Conservation (phyloP, 139 green algal genomes). For the Astrephomene gubernaculifera region DNA sequence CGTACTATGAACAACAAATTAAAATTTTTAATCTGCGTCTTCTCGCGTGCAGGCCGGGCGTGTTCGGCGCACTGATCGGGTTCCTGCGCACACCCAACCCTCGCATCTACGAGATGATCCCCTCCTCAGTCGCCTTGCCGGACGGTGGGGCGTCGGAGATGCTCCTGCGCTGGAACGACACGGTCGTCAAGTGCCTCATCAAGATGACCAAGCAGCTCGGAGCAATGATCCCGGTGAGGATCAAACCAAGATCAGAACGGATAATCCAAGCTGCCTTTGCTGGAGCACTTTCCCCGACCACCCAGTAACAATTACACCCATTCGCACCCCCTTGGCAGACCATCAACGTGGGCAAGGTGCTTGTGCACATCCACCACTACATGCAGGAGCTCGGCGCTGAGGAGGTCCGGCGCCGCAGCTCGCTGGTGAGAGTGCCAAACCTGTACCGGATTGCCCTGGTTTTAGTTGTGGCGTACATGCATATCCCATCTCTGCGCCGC, state of each 20-base stretch:
- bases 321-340: no score
- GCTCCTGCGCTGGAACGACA: slow-evolving; percentile 74
- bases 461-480: no score
- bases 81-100: slow-evolving; percentile 72
- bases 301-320: no score
- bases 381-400: slow-evolving; percentile 89
- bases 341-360: slow-evolving; percentile 81
- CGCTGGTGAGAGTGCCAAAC: slow-evolving; percentile 16
- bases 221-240: slow-evolving; percentile 60
- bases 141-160: slow-evolving; percentile 18
- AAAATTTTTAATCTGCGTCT: no score
- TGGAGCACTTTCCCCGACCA: no score
- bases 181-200: slow-evolving; percentile 98
- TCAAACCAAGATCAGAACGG: no score
- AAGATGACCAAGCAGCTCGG: slow-evolving; percentile 91
- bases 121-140: background rate
- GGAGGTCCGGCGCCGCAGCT: slow-evolving; percentile 85
- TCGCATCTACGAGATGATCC: slow-evolving; percentile 15
- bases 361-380: slow-evolving; percentile 91
- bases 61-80: slow-evolving; percentile 83
- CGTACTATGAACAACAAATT: no score
- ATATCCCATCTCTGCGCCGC: no score
- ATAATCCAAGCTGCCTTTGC: no score
- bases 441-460: no score
- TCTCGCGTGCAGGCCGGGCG: slow-evolving; percentile 70